Base-by-base conservation (phyloP, 768 basidiomycete species). In the Tulasnella sp. region DNA sequence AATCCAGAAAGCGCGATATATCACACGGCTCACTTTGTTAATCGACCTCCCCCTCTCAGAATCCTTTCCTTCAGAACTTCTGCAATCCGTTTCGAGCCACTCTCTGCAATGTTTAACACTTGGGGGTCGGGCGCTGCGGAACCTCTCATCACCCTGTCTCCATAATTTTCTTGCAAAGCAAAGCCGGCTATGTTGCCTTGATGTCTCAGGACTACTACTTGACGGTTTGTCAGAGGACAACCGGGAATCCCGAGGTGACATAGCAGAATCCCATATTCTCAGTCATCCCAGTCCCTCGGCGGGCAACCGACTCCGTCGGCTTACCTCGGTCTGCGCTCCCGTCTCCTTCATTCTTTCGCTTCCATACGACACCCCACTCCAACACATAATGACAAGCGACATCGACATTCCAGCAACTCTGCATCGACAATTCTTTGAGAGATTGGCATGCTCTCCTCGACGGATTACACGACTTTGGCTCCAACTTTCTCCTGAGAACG, bases 381-480 rank as follows among this genome's bases (percentile, higher is more conserved):
- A 42, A 28, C 32, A 37, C 35, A 33, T 51, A 16, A 39, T 33
- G 27, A 41, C 33, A 28, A 29, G 39, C 29, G 49, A 51, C 49
- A n/a, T 8, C 13, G 49, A 51, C 39, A 33, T 51, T 15, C 39
- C 49, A 4, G 39, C 39, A 25, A 32, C 22, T 34, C 29, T 41
- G 6, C 49, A 51, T 20, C 49, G 49, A 25, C 49, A 41, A 19
- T 43, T 51, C 19, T 51, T 51, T 31, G 49, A 51, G 40, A 51
- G 43, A 19, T n/a, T 51, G 3, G 39, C 39, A 5, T 25, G 27
- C n/a, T 16, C 39, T 20, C n/a, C 39, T 20, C 19, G 10, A 40
- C n/a, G 48, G 34, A 12, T 27, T 41, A 34, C 45, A 47, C 28
- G 24, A 31, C n/a, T 1, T 51, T 41, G 39, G 37, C 37, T 25